Conservation (phyloP, 139 green algal genomes). For the Spirogloea muscicola region DNA sequence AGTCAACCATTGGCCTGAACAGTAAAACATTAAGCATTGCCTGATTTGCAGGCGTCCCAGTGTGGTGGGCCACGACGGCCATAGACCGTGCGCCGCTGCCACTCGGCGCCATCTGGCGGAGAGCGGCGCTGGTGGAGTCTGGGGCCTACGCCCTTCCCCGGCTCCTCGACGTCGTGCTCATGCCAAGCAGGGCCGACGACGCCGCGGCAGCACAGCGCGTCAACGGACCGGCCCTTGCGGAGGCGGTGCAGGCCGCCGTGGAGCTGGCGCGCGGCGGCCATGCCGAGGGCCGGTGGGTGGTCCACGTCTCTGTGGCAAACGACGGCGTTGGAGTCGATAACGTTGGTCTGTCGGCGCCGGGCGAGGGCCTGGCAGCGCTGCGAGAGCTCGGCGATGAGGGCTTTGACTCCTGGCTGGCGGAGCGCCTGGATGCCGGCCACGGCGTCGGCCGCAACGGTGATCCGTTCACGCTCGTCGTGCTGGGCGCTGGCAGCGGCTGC, state of each 20-base stretch:
- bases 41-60: constrained; percentile 13
- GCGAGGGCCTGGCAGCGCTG: too few relatives aligned
- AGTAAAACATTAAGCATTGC: neutral
- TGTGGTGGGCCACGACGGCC: constrained; percentile 12
- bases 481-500: neutral
- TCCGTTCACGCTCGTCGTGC: neutral
- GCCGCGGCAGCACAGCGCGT: neutral
- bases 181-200: neutral
- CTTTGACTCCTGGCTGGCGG: neutral
- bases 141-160: neutral
- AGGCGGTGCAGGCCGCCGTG: neutral
- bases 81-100: constrained; percentile 7
- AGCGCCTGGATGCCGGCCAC: neutral
- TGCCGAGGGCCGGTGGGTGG: too few relatives aligned
- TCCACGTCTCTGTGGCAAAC: too few relatives aligned
- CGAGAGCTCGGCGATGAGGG: too few relatives aligned
- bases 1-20: neutral
- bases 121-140: neutral
- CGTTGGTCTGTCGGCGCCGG: too few relatives aligned
- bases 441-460: neutral
- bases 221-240: neutral
- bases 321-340: too few relatives aligned
- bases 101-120: neutral
- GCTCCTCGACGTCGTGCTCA: neutral
- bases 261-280: neutral